Conservation (phyloP, 2,329 filamentous ascomycete genomes). For the Ceratocystis diversiconidia region DNA sequence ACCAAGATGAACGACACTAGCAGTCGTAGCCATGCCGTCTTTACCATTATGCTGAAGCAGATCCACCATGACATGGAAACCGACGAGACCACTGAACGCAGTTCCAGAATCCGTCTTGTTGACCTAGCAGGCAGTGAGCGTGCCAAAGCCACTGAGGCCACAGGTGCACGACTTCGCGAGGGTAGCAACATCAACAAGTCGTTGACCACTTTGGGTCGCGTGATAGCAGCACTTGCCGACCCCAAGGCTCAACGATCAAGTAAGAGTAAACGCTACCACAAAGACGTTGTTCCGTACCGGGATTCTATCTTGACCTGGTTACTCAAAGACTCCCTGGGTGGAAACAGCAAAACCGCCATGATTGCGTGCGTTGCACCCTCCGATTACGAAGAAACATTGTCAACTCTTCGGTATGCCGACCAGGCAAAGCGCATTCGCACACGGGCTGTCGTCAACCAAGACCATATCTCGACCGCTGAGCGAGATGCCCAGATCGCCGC, state of each 20-base stretch:
- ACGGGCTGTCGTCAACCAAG: constrained; percentile 87
- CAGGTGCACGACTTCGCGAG: constrained; percentile 76
- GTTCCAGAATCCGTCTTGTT: constrained; percentile 83
- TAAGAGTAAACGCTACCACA: constrained; percentile 35
- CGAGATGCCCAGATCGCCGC: constrained; percentile 85
- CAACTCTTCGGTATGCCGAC: constrained; percentile 89
- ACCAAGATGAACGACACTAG: constrained; percentile 99
- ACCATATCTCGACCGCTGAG: constrained; percentile 80
- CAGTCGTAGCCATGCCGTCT: constrained; percentile 89
- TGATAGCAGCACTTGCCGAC: constrained; percentile 75
- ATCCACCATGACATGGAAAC: constrained; percentile 94
- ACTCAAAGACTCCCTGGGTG: constrained; percentile 86
- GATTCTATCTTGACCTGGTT: constrained; percentile 78
- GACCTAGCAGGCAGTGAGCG: constrained; percentile 91
- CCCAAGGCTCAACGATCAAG: constrained; percentile 36
- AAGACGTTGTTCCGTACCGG: constrained; percentile 71
- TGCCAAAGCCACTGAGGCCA: constrained; percentile 90
- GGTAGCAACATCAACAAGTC: constrained; percentile 99
- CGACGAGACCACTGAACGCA: constrained; percentile 94
- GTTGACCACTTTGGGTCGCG: constrained; percentile 82
- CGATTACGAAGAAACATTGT: constrained; percentile 94
- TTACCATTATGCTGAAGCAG: constrained; percentile 95
- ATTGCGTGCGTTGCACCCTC: constrained; percentile 92
- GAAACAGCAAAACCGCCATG: constrained; percentile 98
- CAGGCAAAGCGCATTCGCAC: constrained; percentile 96